A percentile compares a stretch with the other conserved stretches of the same genome.
Conservation (phyloP, 371 early-diverging fungal species). For the Apophysomyces trapeziformis region DNA sequence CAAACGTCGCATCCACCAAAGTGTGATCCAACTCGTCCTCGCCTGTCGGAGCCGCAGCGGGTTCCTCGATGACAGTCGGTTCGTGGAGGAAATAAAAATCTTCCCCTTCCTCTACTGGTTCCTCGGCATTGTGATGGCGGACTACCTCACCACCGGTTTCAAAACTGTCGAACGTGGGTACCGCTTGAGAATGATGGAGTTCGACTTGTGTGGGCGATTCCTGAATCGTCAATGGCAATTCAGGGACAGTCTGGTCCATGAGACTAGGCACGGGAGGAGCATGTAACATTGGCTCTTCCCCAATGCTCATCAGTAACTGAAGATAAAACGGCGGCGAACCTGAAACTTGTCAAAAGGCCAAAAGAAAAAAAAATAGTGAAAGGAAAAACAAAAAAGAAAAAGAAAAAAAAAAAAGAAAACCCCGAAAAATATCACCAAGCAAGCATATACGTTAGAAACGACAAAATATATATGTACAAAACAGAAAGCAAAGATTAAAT, state of each 20-base stretch:
- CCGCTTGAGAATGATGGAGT: neutral
- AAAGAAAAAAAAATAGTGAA: constrained; percentile 15
- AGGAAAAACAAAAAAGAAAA: constrained; percentile 14
- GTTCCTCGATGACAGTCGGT: neutral
- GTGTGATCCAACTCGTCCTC: constrained; percentile 16
- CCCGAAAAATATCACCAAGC: constrained; percentile 1
- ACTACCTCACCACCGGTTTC: no score
- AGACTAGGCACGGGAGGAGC: neutral
- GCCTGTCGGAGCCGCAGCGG: constrained; percentile 2
- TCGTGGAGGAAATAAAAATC: constrained; percentile 6
- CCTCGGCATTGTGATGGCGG: neutral
- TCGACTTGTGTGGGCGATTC: neutral
- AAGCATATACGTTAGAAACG: constrained; percentile 1
- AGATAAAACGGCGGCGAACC: neutral
- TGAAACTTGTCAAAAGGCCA: neutral
- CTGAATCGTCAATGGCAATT: constrained; percentile 6
- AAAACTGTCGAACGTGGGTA: neutral
- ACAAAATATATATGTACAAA: neutral
- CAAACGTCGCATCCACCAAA: constrained; percentile 29
- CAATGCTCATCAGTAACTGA: constrained; percentile 4
- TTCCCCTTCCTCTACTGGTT: constrained; percentile 3
- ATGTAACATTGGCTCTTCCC: constrained; percentile 8
- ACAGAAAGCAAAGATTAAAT: neutral
- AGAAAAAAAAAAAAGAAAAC: constrained; percentile 12
- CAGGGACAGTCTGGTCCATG: constrained; percentile 5